A percentile compares a stretch with the other conserved stretches of the same genome.
Conservation (phyloP, 176 grass and related monocot genomes). For the Cocos nucifera region DNA sequence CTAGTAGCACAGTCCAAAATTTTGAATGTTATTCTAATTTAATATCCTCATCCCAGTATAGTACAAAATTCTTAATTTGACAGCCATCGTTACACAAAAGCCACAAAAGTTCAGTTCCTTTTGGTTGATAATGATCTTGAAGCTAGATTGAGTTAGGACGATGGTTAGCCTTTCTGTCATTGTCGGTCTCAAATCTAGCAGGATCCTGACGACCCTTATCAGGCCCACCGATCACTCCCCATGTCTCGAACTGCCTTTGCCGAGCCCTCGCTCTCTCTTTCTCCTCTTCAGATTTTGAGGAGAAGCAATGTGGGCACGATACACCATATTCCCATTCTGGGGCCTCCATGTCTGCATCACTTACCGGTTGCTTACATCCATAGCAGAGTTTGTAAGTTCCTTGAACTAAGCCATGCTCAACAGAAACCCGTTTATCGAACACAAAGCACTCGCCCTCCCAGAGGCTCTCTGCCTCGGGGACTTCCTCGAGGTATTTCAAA, state of each 20-base stretch:
- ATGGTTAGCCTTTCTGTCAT: constrained; percentile 4
- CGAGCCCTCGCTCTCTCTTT: constrained; percentile 73
- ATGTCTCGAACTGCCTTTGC: constrained; percentile 69
- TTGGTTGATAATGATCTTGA: neutral
- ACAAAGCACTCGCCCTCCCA: constrained; percentile 98
- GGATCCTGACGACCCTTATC: constrained; percentile 53
- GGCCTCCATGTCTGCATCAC: constrained; percentile 75
- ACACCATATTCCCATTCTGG: constrained; percentile 83
- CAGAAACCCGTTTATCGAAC: constrained; percentile 92
- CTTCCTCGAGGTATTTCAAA: constrained; percentile 91
- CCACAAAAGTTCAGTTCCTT: neutral
- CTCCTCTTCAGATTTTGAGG: constrained; percentile 58
- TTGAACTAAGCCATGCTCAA: constrained; percentile 73
- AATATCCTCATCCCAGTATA: too few relatives aligned
- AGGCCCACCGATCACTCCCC: constrained; percentile 78
- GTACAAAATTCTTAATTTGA: too few relatives aligned
- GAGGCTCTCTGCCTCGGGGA: constrained; percentile 57
- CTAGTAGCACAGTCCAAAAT: too few relatives aligned
- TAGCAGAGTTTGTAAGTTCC: constrained; percentile 93
- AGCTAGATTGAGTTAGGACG: constrained; percentile 11
- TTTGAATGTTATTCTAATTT: too few relatives aligned
- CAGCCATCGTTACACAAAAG: neutral
- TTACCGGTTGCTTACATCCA: constrained; percentile 86
- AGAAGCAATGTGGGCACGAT: constrained; percentile 71
- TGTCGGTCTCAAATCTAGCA: constrained; percentile 1